Evolutionary conservation across 495 filamentous ascomycete genomes (phyloP), one percentile per base, ranked within the genome.

Genomic region (Aspergillus kassunensis): DNA sequence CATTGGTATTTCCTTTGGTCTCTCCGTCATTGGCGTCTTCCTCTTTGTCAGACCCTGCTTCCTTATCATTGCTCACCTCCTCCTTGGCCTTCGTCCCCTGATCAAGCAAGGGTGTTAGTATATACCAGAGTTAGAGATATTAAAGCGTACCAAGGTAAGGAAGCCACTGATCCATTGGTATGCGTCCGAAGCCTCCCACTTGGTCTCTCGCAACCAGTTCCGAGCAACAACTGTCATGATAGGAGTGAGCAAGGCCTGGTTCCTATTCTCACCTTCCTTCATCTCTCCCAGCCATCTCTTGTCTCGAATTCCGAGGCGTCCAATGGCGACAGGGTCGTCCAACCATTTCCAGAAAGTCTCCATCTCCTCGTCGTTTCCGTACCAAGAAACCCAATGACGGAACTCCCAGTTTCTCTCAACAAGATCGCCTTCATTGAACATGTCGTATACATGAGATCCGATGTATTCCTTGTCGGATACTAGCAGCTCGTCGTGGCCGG

Each of bases 361-460:
- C 16, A 56, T 45, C 1, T 50, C 27, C 8, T 45, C 31, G 24
- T 31, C 20, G 1, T 6, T 21, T 10, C 11, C 4, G 13, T 39
- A 51, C 53, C 53, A 56, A 4, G 0, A 7, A 15, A 25, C 30
- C 53, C 40, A 40, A 4, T 23, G 1, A 12, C 53, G 51, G 20
- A 44, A 57, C 18, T 51, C 43, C 61, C 59, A 64, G 40, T 59
- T 60, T 5, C 44, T 51, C 34, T 62, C 61, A n/a, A 62, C 34
- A 7, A 53, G 24, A 12, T 57, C 49, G 0, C 51, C 56, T 8
- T 46, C 45, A 15, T 56, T 55, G 33, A 64, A 62, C 30, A 64
- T 44, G 4, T 57, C 50, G 20, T 51, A 62, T 7, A 64, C 27
- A 6, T 56, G 50, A 6, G 53, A 51, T 3, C 59, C 61, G 44